Percentiles rank a stretch among this genome's conserved stretches.
Evolutionary conservation across 345 rosid species (phyloP).

Genomic region (Eucalyptus virginea): DNA sequence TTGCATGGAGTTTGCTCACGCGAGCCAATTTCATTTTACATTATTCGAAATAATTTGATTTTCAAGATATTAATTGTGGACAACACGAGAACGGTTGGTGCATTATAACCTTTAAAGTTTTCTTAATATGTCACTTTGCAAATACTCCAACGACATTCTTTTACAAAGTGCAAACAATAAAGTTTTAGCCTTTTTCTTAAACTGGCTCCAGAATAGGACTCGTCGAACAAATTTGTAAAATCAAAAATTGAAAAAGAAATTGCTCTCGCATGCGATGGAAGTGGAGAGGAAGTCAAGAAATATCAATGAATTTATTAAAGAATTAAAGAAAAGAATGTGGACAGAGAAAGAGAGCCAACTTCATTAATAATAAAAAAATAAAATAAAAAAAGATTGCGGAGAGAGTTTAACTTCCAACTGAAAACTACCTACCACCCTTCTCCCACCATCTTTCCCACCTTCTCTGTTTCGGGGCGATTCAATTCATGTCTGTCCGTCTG

Average conservation of each 20-base stretch:
- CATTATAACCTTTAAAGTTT: background rate
- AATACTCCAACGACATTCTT: background rate
- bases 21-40: background rate
- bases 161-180: background rate
- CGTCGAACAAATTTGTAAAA: background rate
- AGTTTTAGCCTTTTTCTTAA: background rate
- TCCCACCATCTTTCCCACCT: background rate
- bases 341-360: background rate
- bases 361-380: background rate
- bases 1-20: background rate
- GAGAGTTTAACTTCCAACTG: conserved; percentile 15
- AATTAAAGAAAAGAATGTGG: background rate
- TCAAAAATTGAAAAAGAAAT: background rate
- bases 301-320: background rate
- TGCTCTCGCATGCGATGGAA: background rate
- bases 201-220: rapidly evolving
- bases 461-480: background rate
- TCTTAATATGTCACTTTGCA: background rate
- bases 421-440: conserved; percentile 27
- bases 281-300: background rate
- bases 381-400: no score
- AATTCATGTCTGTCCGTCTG: background rate
- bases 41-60: background rate
- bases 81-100: rapidly evolving
- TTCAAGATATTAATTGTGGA: background rate